Evolutionary conservation across 83 land plant genomes (phyloP).

Genomic region (Thuja plicata): DNA sequence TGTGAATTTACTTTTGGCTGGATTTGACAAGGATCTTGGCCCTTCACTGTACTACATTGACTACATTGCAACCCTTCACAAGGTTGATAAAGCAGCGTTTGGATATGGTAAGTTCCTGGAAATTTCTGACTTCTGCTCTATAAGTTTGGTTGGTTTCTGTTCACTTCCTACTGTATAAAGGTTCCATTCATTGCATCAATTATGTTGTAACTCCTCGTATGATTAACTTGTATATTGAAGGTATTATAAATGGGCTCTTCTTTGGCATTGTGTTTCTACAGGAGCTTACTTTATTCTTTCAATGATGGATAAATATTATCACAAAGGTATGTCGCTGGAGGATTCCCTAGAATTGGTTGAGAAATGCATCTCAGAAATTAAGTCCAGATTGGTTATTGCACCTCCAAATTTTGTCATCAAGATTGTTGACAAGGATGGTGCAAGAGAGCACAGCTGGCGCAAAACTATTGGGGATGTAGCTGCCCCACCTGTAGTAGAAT

Average conservation of each 20-base stretch:
- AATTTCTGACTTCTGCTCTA: neutral
- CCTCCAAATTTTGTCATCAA: conserved; percentile 95
- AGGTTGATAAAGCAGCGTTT: conserved; percentile 89
- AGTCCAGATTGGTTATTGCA: conserved; percentile 77
- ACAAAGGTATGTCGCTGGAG: conserved; percentile 69
- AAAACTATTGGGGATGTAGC: conserved; percentile 55
- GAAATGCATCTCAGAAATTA: conserved; percentile 75
- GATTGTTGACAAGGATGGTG: conserved; percentile 96
- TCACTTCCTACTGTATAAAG: neutral
- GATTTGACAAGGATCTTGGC: conserved; percentile 87
- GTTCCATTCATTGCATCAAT: neutral
- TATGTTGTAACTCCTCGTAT: neutral
- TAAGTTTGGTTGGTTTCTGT: neutral
- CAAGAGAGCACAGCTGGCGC: conserved; percentile 85
- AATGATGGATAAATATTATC: conserved; percentile 87
- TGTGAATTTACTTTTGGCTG: conserved; percentile 85
- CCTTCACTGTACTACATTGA: conserved; percentile 89
- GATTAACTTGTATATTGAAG: neutral
- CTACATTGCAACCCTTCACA: conserved; percentile 92
- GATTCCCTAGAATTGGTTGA: conserved; percentile 80
- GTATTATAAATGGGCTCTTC: neutral
- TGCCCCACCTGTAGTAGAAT: conserved; percentile 16
- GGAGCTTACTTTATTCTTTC: conserved; percentile 79
- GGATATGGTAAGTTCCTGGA: conserved; percentile 64
- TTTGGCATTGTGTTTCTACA: conserved; percentile 16